Percentiles rank a stretch among this genome's conserved stretches.
phyloP scores from a whole-genome alignment of 2,329 filamentous ascomycete genomes.

The Stemphylium vesicarium region DNA sequence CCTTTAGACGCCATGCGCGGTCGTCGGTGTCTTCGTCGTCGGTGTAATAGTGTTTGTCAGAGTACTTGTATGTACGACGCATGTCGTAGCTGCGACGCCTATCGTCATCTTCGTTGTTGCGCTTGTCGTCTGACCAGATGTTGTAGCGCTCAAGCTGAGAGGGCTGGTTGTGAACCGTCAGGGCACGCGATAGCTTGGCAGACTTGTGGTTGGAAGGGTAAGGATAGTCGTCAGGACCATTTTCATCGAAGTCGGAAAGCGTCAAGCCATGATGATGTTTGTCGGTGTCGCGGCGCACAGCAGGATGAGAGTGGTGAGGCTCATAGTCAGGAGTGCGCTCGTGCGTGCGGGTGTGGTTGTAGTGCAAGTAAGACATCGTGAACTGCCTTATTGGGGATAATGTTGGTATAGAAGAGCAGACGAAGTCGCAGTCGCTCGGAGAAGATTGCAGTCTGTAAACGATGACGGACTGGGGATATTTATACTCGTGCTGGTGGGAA shows the following conservation, averaged over 20 bases:
- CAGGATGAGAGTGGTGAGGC: constrained; percentile 22
- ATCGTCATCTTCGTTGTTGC: constrained; percentile 11
- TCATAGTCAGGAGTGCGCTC: constrained; percentile 27
- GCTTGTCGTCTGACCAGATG: constrained; percentile 31
- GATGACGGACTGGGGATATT: constrained; percentile 2
- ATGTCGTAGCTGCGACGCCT: constrained; percentile 7
- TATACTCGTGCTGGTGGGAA: constrained; percentile 8
- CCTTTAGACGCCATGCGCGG: constrained; percentile 30
- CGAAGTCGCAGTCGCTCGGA: background rate
- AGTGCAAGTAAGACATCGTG: constrained; percentile 37
- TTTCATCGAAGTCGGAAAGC: constrained; percentile 32
- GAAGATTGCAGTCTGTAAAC: background rate
- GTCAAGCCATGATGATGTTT: constrained; percentile 33
- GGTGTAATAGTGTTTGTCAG: constrained; percentile 6
- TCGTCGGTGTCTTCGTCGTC: constrained; percentile 25
- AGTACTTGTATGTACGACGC: constrained; percentile 14
- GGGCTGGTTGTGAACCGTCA: constrained; percentile 35
- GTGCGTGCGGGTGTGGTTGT: constrained; percentile 28
- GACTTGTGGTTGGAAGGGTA: constrained; percentile 25
- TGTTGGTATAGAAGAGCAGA: background rate
- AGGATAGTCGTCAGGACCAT: constrained; percentile 40
- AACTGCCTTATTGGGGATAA: background rate
- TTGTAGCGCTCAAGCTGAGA: constrained; percentile 43
- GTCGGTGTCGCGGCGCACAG: constrained; percentile 31
- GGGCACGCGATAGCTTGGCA: constrained; percentile 28